Percentiles rank a stretch among this genome's conserved stretches.
Evolutionary conservation across 2,329 filamentous ascomycete genomes (phyloP).

Genomic region (Diaporthe vaccinii): DNA sequence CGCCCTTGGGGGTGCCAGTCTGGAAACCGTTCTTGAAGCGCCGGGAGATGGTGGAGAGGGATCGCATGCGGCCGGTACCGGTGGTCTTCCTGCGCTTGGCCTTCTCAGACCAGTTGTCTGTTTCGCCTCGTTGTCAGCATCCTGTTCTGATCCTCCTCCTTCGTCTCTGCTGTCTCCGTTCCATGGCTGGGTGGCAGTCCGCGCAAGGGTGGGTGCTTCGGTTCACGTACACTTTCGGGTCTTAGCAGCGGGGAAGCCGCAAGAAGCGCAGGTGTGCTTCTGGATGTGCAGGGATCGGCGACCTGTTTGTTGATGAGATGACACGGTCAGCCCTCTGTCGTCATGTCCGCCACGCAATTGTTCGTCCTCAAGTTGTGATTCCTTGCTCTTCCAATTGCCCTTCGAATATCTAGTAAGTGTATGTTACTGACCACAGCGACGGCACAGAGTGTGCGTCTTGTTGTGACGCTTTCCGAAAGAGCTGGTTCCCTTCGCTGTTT

Average conservation of each 20-base stretch:
- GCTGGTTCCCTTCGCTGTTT: slow-evolving; percentile 42
- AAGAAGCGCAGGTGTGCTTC: slow-evolving; percentile 96
- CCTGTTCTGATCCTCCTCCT: slow-evolving; percentile 6
- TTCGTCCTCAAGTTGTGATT: not conserved
- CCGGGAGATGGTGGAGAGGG: slow-evolving; percentile 92
- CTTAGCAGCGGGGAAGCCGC: slow-evolving; percentile 98
- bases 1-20: slow-evolving; percentile 86
- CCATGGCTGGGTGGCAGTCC: not conserved
- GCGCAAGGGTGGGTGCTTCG: not conserved
- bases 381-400: slow-evolving; percentile 30
- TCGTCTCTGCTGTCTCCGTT: not conserved
- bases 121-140: slow-evolving; percentile 46
- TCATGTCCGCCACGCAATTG: slow-evolving; percentile 35
- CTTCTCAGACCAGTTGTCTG: slow-evolving; percentile 99
- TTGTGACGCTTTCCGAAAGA: slow-evolving; percentile 41
- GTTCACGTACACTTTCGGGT: slow-evolving; percentile 93
- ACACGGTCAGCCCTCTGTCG: slow-evolving; percentile 45
- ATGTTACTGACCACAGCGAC: slow-evolving; percentile 89
- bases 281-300: slow-evolving; percentile 98
- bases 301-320: slow-evolving; percentile 65
- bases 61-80: slow-evolving; percentile 95
- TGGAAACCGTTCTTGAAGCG: slow-evolving; percentile 99
- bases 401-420: slow-evolving; percentile 31
- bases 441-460: slow-evolving; percentile 93
- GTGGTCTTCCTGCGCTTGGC: slow-evolving; percentile 99